Base-by-base conservation (phyloP, 208 protist genomes). In the Acanthamoeba sp. region DNA sequence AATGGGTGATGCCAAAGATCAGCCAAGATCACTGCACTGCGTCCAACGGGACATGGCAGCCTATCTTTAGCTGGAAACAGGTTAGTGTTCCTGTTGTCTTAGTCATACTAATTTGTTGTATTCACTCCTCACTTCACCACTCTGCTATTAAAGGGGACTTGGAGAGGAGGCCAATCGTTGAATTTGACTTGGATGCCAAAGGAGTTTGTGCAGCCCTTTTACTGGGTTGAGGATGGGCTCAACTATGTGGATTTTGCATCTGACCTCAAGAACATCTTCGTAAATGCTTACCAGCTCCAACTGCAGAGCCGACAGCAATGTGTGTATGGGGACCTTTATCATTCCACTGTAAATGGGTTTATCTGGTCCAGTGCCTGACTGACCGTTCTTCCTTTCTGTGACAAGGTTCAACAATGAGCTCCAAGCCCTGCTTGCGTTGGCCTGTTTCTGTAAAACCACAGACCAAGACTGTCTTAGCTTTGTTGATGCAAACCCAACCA, bases 291-390 rank as follows among this genome's bases (percentile, higher is more conserved):
- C 16, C 71, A 80, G 38, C 36, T 80, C 38, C 32, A 80, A 32
- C 29, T 50, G 38, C 16, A 48, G 32, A 80, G 71, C 50, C 71
- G 71, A 9, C 71, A 80, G 36, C 71, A 80, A 24, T 80, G 71
- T n/a, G 32, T 80, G 71, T 80, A 80, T 5, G 38, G 24, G 16
- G 16, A 9, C 20, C 24, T 16, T 50, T n/a, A n/a, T n/a, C n/a
- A 27, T 62, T 62, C 55, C 7, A 62, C n/a, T n/a, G n/a, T n/a
- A n/a, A n/a, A n/a, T n/a, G n/a, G n/a, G n/a, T n/a, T n/a, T n/a
- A n/a, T n/a, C n/a, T n/a, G n/a, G n/a, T n/a, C n/a, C n/a, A n/a
- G n/a, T n/a, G n/a, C n/a, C n/a, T n/a, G n/a, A n/a, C n/a, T n/a
- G n/a, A n/a, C n/a, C n/a, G 9, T 9, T 34, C 59, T 32, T 32